A percentile compares a stretch with the other conserved stretches of the same genome.
Evolutionary conservation across 1,284 basidiomycete genomes (phyloP).

Genomic region (Trichosporon inkin): DNA sequence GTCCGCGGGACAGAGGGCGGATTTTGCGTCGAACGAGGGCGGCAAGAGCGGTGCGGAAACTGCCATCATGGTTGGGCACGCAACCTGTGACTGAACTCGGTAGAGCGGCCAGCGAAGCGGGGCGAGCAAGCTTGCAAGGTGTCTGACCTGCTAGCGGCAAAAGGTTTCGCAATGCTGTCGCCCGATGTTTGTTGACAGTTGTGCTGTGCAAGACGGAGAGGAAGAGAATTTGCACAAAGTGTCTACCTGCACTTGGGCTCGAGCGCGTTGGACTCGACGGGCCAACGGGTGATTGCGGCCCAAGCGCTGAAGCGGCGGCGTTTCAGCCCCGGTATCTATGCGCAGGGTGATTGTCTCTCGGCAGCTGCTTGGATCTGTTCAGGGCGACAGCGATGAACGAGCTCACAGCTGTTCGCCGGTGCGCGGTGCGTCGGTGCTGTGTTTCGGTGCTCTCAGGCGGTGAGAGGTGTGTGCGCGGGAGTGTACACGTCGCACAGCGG

Average conservation of each 20-base stretch:
- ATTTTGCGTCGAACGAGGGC: conserved; percentile 17
- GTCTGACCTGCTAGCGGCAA: neutral
- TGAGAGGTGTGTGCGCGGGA: neutral
- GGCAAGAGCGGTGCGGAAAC: conserved; percentile 20
- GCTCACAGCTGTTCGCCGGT: neutral
- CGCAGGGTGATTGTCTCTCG: neutral
- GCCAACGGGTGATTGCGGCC: conserved; percentile 5
- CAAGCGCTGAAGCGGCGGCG: conserved; percentile 4
- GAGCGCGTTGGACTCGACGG: conserved; percentile 1
- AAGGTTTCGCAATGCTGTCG: neutral
- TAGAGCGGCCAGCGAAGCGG: neutral
- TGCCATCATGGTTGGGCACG: conserved; percentile 20
- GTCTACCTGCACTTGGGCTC: conserved; percentile 1
- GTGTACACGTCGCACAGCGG: neutral
- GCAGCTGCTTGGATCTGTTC: neutral
- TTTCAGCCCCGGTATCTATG: conserved; percentile 7
- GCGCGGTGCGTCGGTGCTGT: neutral
- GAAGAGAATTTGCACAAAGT: conserved; percentile 7
- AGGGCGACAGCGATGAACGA: neutral
- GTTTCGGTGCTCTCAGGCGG: neutral
- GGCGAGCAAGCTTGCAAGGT: neutral
- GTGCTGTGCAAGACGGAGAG: neutral
- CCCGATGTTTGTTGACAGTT: neutral
- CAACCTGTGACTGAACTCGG: neutral
- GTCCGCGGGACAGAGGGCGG: neutral